Evolutionary conservation across 352 stramenopile genomes (phyloP).

Genomic region (Thalassiosira livingstoniorum): DNA sequence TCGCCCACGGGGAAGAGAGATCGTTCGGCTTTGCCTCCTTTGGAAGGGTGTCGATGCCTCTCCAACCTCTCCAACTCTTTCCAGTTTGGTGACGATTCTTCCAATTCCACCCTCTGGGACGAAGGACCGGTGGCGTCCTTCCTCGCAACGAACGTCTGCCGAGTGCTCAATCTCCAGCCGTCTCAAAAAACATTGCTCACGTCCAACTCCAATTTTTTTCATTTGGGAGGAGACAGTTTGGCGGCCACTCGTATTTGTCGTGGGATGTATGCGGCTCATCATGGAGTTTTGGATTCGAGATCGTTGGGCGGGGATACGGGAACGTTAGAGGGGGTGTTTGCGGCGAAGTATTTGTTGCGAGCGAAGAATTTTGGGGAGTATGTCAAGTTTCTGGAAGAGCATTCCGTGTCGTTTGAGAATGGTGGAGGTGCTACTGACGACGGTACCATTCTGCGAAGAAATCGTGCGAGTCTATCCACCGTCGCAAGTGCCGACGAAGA

Average conservation of each 20-base stretch:
- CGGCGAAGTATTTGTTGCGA: conserved; percentile 65
- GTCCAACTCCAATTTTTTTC: conserved; percentile 69
- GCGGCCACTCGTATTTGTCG: conserved; percentile 73
- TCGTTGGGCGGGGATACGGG: conserved; percentile 75
- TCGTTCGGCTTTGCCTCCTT: conserved; percentile 54
- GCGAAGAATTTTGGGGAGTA: conserved; percentile 73
- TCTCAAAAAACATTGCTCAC: conserved; percentile 74
- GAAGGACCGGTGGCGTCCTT: conserved; percentile 58
- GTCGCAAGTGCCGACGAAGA: conserved; percentile 11
- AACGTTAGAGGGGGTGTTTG: conserved; percentile 68
- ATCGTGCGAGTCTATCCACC: background rate
- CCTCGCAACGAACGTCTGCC: conserved; percentile 66
- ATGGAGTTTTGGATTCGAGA: conserved; percentile 71
- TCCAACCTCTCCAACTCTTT: conserved; percentile 21
- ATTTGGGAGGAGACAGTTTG: conserved; percentile 80
- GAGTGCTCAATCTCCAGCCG: conserved; percentile 78
- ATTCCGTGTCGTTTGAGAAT: no score
- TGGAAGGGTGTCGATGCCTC: conserved; percentile 56
- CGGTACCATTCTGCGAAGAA: background rate
- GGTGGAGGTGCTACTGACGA: no score
- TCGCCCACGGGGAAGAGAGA: conserved; percentile 79
- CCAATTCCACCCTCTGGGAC: conserved; percentile 46
- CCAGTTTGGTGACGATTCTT: conserved; percentile 1
- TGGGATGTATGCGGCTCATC: conserved; percentile 74
- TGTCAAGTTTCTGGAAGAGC: conserved; percentile 70